phyloP scores from a whole-genome alignment of 2,329 filamentous ascomycete species.

The Purpureocillium takamizusanense region DNA sequence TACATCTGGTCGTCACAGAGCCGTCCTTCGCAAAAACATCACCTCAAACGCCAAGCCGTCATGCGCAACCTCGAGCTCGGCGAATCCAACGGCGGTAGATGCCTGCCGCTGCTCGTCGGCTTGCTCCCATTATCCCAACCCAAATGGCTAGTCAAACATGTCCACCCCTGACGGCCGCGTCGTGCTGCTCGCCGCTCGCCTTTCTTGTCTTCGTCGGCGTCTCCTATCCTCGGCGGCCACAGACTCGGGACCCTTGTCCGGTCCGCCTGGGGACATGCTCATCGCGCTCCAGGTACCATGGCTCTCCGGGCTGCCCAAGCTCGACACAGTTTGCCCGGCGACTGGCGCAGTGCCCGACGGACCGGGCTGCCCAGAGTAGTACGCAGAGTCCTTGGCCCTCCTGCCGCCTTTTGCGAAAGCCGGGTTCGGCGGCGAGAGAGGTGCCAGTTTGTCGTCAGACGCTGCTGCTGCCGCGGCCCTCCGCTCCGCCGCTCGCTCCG shows the following conservation, averaged over 20 bases:
- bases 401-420: constrained; percentile 43
- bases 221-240: constrained; percentile 40
- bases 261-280: constrained; percentile 36
- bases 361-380: constrained; percentile 46
- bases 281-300: constrained; percentile 47
- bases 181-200: constrained; percentile 31
- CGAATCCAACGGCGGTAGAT: too few relatives aligned
- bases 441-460: constrained; percentile 27
- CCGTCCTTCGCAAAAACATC: too few relatives aligned
- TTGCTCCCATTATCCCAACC: too few relatives aligned
- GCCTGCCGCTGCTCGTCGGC: too few relatives aligned
- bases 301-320: constrained; percentile 35
- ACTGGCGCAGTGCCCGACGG: constrained; percentile 32
- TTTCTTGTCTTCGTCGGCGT: constrained; percentile 46
- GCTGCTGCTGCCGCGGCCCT: constrained; percentile 31
- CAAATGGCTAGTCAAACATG: constrained; percentile 24
- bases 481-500: constrained; percentile 37
- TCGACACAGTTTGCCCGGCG: constrained; percentile 34
- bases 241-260: constrained; percentile 21
- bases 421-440: constrained; percentile 46
- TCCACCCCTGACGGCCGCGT: constrained; percentile 22
- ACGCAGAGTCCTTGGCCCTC: constrained; percentile 49
- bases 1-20: too few relatives aligned
- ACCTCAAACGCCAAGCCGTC: too few relatives aligned
- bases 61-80: too few relatives aligned